Percentiles rank a stretch among this genome's conserved stretches.
phyloP scores from a whole-genome alignment of 345 rosid genomes.

The Nephelium lappaceum region DNA sequence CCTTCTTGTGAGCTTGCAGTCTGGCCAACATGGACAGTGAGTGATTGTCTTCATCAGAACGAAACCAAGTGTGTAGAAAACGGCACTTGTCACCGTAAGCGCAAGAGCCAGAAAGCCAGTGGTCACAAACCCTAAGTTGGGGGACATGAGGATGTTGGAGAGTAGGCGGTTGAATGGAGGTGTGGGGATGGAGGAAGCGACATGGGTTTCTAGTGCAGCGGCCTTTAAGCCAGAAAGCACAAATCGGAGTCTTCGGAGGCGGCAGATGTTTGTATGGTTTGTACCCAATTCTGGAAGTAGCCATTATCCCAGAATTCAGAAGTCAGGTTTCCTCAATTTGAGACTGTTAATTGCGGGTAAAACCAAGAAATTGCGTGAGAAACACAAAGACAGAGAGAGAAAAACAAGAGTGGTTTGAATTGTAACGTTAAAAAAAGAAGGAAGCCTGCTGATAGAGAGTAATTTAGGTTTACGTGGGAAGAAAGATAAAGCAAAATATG shows the following conservation, averaged over 20 bases:
- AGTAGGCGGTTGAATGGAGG: not conserved
- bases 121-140: not conserved
- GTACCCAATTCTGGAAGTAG: not conserved
- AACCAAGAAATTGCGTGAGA: too few relatives aligned
- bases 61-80: not conserved
- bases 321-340: too few relatives aligned
- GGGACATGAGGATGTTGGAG: not conserved
- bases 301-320: too few relatives aligned
- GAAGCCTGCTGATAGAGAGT: too few relatives aligned
- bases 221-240: not conserved
- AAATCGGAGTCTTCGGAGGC: not conserved
- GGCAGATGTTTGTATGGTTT: not conserved
- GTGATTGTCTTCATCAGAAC: not conserved
- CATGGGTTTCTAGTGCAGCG: not conserved
- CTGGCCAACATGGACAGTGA: not conserved
- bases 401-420: too few relatives aligned
- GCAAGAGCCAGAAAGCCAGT: slow-evolving; percentile 6
- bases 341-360: too few relatives aligned
- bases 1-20: slow-evolving; percentile 1
- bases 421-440: too few relatives aligned
- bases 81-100: not conserved
- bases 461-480: too few relatives aligned
- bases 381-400: too few relatives aligned
- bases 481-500: too few relatives aligned
- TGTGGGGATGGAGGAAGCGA: not conserved